Evolutionary conservation across 2,329 filamentous ascomycete genomes (phyloP), one percentile per base, ranked within the genome.

Genomic region (Pseudogymnoascus sp.): DNA sequence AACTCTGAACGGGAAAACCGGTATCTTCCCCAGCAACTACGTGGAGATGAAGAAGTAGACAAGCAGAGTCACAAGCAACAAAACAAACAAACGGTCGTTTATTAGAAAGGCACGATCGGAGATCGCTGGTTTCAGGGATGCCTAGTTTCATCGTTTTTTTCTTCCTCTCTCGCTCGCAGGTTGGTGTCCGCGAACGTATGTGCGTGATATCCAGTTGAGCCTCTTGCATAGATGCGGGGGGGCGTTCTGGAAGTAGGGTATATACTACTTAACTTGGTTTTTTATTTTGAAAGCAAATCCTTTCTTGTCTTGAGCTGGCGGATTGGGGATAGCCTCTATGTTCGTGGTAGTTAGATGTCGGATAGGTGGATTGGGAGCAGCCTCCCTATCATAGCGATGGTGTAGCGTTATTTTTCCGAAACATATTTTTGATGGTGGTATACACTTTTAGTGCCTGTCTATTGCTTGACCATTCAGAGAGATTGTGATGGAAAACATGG

Each of bases 21-120:
- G 94, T 37, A 96, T 97, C 67, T 99, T 99, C 76, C 94, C 94
- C 0, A 94, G 90, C 74, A 87, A 87, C 72, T 88, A 88, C 65
- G 85, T 88, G 67, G 85, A 87, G 72, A 85, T 87, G 83, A 82
- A 77, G 73, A 78, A 82, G 68, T 55, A 55, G 48, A 55, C 48
- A 21, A 45, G 5, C 13, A 25, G 40, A 45, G 9, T 33, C 29
- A 55, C 48, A 33, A 29, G 48, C 48, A 55, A 33, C 27, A 52
- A 21, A 21, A 21, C 21, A 21, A 37, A 18, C 48, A 33, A 31
- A 55, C 29, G 29, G 48, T 55, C 29, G 48, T 55, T 55, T 55
- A 55, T 55, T 55, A 55, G 48, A 55, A 48, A 48, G 25, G 25
- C 42, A 29, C 42, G n/a, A 29, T 33, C 9, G 29, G n/a, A 29